Percentiles rank a stretch among this genome's conserved stretches.
These are phyloP conservation scores for Phlyctochytrium arcticum DNA, from an alignment of 192 early-diverging fungal genomes.

Conservation along the genomic window DNA sequence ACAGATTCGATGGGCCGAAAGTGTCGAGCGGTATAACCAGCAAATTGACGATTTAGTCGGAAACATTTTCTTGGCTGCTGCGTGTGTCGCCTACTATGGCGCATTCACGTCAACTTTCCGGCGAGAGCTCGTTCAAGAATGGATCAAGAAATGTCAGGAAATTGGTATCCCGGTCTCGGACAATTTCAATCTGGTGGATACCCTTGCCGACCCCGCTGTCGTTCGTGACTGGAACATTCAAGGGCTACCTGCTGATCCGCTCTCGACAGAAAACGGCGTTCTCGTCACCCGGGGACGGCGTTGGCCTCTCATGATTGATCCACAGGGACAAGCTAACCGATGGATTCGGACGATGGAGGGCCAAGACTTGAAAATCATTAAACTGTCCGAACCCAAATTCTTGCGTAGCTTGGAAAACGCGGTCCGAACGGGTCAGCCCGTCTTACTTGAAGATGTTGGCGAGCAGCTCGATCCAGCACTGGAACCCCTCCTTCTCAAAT, in stretches of 20 bases:
- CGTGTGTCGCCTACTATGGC: constrained; percentile 52
- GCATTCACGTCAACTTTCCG: constrained; percentile 57
- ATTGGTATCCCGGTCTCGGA: constrained; percentile 54
- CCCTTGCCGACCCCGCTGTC: constrained; percentile 50
- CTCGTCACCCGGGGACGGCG: constrained; percentile 50
- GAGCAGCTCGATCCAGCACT: constrained; percentile 59
- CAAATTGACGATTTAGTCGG: constrained; percentile 53
- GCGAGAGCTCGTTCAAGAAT: constrained; percentile 36
- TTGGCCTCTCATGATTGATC: constrained; percentile 63
- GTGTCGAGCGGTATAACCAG: constrained; percentile 44
- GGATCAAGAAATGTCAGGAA: constrained; percentile 48
- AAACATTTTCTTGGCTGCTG: constrained; percentile 56
- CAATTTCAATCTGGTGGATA: constrained; percentile 48
- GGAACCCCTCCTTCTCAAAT: constrained; percentile 57
- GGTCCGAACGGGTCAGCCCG: constrained; percentile 53
- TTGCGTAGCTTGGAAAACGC: constrained; percentile 59
- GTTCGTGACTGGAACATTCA: constrained; percentile 62
- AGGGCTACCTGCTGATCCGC: constrained; percentile 52
- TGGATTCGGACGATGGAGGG: constrained; percentile 59
- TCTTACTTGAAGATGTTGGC: constrained; percentile 61
- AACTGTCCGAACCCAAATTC: constrained; percentile 56
- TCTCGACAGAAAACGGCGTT: constrained; percentile 60
- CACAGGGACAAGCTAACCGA: constrained; percentile 58
- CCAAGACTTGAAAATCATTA: constrained; percentile 48
- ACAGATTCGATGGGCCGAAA: constrained; percentile 58